Conservation (phyloP, 164 flowering plant genomes). For the Nymphaea thermarum region DNA sequence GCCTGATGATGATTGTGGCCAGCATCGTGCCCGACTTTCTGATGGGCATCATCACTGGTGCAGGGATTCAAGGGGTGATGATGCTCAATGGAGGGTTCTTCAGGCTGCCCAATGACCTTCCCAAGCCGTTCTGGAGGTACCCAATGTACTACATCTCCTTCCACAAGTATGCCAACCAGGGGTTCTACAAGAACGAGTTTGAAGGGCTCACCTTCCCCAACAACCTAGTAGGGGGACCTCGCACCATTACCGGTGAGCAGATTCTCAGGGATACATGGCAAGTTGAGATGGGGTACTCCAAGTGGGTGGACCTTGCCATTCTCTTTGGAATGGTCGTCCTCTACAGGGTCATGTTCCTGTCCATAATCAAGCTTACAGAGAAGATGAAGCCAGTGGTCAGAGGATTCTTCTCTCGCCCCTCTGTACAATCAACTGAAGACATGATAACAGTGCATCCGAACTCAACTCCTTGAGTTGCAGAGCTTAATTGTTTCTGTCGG, state of each 20-base stretch:
- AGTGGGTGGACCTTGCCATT: constrained; percentile 41
- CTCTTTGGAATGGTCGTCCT: constrained; percentile 40
- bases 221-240: constrained; percentile 6
- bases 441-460: not conserved
- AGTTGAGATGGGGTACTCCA: constrained; percentile 32
- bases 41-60: constrained; percentile 48
- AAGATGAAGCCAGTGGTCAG: constrained; percentile 21
- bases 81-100: constrained; percentile 43
- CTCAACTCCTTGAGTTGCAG: not conserved
- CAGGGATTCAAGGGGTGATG: constrained; percentile 52
- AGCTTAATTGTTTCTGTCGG: no score
- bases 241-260: constrained; percentile 17
- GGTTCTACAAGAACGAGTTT: constrained; percentile 41
- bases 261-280: constrained; percentile 29
- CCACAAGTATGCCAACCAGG: constrained; percentile 37
- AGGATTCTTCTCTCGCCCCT: constrained; percentile 4
- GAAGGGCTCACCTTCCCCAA: constrained; percentile 22
- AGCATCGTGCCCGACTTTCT: constrained; percentile 49
- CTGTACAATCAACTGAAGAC: constrained; percentile 1
- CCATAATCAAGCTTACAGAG: constrained; percentile 26
- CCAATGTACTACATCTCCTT: constrained; percentile 42
- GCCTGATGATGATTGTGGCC: constrained; percentile 59
- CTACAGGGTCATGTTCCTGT: constrained; percentile 32
- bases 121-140: constrained; percentile 44
- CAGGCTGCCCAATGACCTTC: constrained; percentile 40